phyloP scores from a whole-genome alignment of 768 basidiomycete genomes.

The Nevesoporus exiguus region DNA sequence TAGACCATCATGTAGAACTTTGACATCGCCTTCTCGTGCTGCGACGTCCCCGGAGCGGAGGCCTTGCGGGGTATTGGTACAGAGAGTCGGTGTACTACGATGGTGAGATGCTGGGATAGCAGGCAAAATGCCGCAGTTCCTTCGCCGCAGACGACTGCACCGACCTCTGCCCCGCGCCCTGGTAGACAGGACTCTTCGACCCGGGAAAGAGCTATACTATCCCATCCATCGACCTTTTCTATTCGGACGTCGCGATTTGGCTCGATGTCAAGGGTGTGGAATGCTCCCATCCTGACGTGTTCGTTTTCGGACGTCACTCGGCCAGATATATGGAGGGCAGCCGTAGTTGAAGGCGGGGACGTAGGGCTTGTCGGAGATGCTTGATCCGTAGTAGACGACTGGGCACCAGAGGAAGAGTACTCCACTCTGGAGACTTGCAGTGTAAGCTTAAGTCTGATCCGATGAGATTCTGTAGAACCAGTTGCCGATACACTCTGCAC shows the following conservation, averaged over 20 bases:
- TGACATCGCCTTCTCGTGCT: conserved; percentile 87
- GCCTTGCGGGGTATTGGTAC: conserved; percentile 90
- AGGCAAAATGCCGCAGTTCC: conserved; percentile 93
- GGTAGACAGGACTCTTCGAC: conserved; percentile 87
- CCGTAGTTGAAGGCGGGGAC: conserved; percentile 37
- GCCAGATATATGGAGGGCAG: conserved; percentile 82
- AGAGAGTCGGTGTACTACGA: conserved; percentile 86
- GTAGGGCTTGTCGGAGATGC: conserved; percentile 23
- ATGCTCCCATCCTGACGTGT: conserved; percentile 89
- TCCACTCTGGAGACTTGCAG: conserved; percentile 74
- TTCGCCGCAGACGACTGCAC: conserved; percentile 94
- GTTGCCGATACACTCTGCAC: conserved; percentile 89
- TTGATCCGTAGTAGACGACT: conserved; percentile 47
- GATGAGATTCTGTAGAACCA: conserved; percentile 89
- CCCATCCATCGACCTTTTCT: conserved; percentile 88
- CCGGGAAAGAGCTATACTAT: conserved; percentile 77
- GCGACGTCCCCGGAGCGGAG: conserved; percentile 71
- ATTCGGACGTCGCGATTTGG: conserved; percentile 87
- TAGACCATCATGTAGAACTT: conserved; percentile 86
- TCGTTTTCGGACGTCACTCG: conserved; percentile 82
- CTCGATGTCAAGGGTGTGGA: conserved; percentile 93
- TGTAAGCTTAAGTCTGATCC: conserved; percentile 82
- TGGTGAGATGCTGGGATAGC: conserved; percentile 94
- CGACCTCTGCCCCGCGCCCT: conserved; percentile 95
- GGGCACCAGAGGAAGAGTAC: conserved; percentile 69